These are phyloP conservation scores for Magnusiomyces suaveolens DNA, from an alignment of 1,139 yeast species.

Conservation along the genomic window DNA sequence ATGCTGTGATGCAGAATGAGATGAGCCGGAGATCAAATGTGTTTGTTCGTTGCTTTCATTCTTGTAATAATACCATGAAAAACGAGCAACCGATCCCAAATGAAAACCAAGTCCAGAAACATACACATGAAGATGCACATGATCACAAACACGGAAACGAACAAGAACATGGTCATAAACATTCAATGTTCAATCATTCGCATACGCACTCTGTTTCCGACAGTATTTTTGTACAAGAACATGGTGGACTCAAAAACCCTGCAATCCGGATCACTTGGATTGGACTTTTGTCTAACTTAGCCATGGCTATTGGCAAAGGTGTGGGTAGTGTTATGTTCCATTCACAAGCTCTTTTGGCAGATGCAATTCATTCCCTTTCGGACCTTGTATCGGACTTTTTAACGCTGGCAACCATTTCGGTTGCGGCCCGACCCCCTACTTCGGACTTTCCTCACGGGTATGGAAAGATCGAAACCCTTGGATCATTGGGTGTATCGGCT, in stretches of 20 bases:
- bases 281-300: conserved; percentile 75
- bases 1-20: background rate
- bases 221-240: conserved; percentile 23
- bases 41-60: background rate
- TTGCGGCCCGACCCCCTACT: conserved; percentile 57
- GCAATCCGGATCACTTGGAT: conserved; percentile 91
- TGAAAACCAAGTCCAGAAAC: background rate
- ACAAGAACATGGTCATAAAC: conserved; percentile 16
- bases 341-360: conserved; percentile 89
- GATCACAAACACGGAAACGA: conserved; percentile 6
- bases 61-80: background rate
- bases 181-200: conserved; percentile 22
- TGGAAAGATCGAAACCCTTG: conserved; percentile 87
- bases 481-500: conserved; percentile 78
- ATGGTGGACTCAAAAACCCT: conserved; percentile 47
- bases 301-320: conserved; percentile 80
- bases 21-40: background rate
- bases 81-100: background rate
- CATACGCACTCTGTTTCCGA: conserved; percentile 27
- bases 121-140: conserved; percentile 1
- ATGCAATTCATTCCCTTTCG: conserved; percentile 83
- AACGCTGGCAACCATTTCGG: conserved; percentile 80
- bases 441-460: conserved; percentile 71
- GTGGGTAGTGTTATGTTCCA: conserved; percentile 86
- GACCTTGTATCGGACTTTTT: conserved; percentile 84